Percentiles rank a stretch among this genome's conserved stretches.
phyloP scores from a whole-genome alignment of 2,329 filamentous ascomycete genomes.

The Hypoxylon sp. region DNA sequence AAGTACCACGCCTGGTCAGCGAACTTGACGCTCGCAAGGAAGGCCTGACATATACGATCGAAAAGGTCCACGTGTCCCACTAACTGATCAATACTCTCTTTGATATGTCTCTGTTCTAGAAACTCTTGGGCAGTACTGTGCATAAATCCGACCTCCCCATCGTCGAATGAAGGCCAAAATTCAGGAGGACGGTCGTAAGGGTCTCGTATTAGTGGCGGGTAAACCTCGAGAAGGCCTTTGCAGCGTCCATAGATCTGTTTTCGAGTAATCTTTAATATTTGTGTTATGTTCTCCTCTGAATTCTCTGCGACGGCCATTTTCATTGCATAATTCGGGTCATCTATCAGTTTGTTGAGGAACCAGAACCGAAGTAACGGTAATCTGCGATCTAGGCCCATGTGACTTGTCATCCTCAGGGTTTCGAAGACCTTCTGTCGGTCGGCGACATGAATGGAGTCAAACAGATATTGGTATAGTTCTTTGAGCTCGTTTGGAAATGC shows the following conservation, averaged over 20 bases:
- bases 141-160: constrained; percentile 34
- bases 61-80: constrained; percentile 26
- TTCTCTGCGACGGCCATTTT: not conserved
- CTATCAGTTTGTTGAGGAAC: constrained; percentile 28
- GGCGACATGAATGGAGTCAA: constrained; percentile 31
- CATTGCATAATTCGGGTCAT: constrained; percentile 19
- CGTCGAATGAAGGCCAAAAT: constrained; percentile 6
- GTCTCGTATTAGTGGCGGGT: not conserved
- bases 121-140: constrained; percentile 40
- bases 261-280: constrained; percentile 14
- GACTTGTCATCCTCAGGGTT: constrained; percentile 12
- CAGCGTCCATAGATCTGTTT: constrained; percentile 40
- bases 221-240: constrained; percentile 35
- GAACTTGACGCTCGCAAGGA: constrained; percentile 30
- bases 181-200: not conserved
- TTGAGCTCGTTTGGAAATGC: constrained; percentile 30
- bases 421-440: constrained; percentile 33
- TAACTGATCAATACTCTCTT: constrained; percentile 13
- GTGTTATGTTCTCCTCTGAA: not conserved
- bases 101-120: constrained; percentile 21
- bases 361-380: constrained; percentile 25
- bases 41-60: constrained; percentile 28
- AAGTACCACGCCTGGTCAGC: constrained; percentile 10
- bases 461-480: constrained; percentile 28
- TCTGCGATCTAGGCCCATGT: not conserved